Evolutionary conservation across 805 yeast species (phyloP).

Genomic region (Ogataea philodendri): DNA sequence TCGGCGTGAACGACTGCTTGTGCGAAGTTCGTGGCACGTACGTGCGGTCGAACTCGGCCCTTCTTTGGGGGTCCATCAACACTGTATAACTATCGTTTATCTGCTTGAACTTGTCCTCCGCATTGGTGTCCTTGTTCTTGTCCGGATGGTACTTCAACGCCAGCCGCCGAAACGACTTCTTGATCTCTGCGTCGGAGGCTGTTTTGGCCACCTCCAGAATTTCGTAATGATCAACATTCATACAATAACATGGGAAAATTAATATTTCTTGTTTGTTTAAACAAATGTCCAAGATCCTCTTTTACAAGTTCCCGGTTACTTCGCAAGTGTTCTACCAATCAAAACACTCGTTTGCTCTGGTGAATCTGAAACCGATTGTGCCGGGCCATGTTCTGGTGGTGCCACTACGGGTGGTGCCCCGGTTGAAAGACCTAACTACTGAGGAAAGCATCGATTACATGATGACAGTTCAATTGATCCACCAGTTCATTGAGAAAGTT

Average conservation of each 20-base stretch:
- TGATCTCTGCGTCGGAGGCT: conserved; percentile 60
- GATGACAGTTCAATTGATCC: conserved; percentile 66
- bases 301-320: conserved; percentile 54
- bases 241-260: conserved; percentile 4
- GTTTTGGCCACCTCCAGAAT: conserved; percentile 50
- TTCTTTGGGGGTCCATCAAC: conserved; percentile 58
- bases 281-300: conserved; percentile 35
- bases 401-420: conserved; percentile 66
- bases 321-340: conserved; percentile 59
- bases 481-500: conserved; percentile 59
- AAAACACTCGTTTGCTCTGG: conserved; percentile 74
- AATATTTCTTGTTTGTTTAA: neutral
- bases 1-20: conserved; percentile 5
- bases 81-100: conserved; percentile 89
- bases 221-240: conserved; percentile 51
- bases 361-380: conserved; percentile 86
- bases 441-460: conserved; percentile 81
- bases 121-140: conserved; percentile 59
- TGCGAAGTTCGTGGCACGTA: conserved; percentile 5
- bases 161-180: conserved; percentile 74
- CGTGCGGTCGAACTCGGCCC: conserved; percentile 56
- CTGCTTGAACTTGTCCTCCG: conserved; percentile 81
- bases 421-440: conserved; percentile 65
- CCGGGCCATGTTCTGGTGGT: conserved; percentile 93
- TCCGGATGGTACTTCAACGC: conserved; percentile 81